These are phyloP conservation scores for Colletotrichum sp. DNA, from an alignment of 2,329 filamentous ascomycete genomes.

Conservation along the genomic window DNA sequence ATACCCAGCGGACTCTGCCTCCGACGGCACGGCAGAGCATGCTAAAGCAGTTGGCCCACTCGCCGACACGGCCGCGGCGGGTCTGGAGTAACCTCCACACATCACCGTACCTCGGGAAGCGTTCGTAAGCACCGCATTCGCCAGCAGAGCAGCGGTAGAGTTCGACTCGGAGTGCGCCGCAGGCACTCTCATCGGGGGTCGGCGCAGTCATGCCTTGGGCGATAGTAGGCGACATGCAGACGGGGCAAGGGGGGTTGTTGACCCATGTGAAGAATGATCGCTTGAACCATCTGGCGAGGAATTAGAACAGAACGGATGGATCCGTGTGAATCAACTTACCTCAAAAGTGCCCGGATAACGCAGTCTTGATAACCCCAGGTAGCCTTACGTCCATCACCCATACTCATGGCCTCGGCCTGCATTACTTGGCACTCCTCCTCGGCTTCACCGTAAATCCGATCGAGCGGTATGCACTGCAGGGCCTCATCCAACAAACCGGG, in stretches of 20 bases:
- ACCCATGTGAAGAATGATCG: conserved; percentile 95
- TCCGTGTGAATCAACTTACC: conserved; percentile 40
- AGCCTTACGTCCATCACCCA: conserved; percentile 79
- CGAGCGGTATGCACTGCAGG: conserved; percentile 82
- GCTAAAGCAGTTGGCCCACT: conserved; percentile 99
- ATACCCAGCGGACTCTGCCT: conserved; percentile 92
- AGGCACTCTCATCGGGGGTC: conserved; percentile 86
- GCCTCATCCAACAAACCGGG: conserved; percentile 93
- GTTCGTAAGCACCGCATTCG: conserved; percentile 79
- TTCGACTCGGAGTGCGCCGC: conserved; percentile 86
- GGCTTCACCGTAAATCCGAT: conserved; percentile 90
- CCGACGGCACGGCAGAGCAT: conserved; percentile 97
- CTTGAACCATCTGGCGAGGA: conserved; percentile 81
- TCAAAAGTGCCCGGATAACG: conserved; percentile 85
- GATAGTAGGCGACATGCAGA: conserved; percentile 83
- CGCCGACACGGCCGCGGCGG: conserved; percentile 83
- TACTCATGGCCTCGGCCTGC: conserved; percentile 85
- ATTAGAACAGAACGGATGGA: neutral
- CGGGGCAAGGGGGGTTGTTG: conserved; percentile 88
- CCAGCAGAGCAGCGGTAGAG: conserved; percentile 84
- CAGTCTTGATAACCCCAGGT: conserved; percentile 99
- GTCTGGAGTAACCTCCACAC: conserved; percentile 93
- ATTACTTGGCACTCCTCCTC: conserved; percentile 92
- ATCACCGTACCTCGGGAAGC: conserved; percentile 93
- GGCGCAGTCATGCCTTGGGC: conserved; percentile 84